Evolutionary conservation across 2,329 filamentous ascomycete species (phyloP).

Genomic region (Monosporascus sp.): DNA sequence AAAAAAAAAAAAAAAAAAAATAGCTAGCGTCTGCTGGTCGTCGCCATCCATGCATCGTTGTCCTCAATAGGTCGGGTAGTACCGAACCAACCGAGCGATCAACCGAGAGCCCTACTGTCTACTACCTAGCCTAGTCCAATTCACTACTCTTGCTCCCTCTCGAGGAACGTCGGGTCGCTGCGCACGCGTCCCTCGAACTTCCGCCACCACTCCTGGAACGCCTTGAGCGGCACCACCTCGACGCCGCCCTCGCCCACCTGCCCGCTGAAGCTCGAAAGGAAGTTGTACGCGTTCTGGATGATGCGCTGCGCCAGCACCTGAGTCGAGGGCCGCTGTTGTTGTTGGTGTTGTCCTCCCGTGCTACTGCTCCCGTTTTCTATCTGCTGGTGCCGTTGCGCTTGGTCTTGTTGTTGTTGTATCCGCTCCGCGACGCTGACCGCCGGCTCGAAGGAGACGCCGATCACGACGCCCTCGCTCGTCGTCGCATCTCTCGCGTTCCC

Average conservation of each 20-base stretch:
- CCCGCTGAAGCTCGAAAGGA: conserved; percentile 79
- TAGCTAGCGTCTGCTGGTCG: too few species aligned
- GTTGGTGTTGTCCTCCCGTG: neutral
- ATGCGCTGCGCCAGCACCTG: conserved; percentile 84
- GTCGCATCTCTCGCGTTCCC: conserved; percentile 14
- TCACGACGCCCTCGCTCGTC: conserved; percentile 46
- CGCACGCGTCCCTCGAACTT: conserved; percentile 90
- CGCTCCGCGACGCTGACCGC: conserved; percentile 59
- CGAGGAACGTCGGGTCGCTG: conserved; percentile 81
- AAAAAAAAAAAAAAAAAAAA: too few species aligned
- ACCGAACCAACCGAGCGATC: too few species aligned
- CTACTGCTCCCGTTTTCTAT: conserved; percentile 14
- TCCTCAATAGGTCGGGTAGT: too few species aligned
- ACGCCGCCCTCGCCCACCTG: conserved; percentile 55
- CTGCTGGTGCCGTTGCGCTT: conserved; percentile 2
- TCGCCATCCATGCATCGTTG: too few species aligned
- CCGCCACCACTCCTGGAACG: conserved; percentile 95
- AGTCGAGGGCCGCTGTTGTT: conserved; percentile 49
- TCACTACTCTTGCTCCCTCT: conserved; percentile 53
- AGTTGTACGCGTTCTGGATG: conserved; percentile 97
- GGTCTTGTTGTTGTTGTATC: conserved; percentile 22
- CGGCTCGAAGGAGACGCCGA: conserved; percentile 81
- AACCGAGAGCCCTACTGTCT: too few species aligned
- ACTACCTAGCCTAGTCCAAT: too few species aligned
- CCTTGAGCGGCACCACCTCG: conserved; percentile 88